Base-by-base conservation (phyloP, 2,329 filamentous ascomycete species). In the Cryphonectria naterciae region DNA sequence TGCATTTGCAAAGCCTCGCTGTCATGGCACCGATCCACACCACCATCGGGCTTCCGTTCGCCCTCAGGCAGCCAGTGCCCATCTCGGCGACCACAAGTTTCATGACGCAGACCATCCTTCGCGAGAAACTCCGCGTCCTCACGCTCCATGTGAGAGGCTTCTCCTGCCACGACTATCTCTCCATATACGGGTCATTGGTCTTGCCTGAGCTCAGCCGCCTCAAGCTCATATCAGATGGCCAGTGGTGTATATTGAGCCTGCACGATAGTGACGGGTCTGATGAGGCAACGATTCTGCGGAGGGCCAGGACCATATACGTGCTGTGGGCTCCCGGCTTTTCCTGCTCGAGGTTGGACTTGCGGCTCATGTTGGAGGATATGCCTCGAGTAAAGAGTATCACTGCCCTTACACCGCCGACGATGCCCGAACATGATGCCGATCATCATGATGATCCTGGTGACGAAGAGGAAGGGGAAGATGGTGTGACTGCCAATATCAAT, bases 291-390 rank as follows among this genome's bases (percentile, higher is more conserved):
- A 35, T 49, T 4, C 39, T 64, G 41, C 19, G 25, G 11, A 64
- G 28, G n/a, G 25, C 17, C 39, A 39, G 28, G n/a, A 11, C n/a
- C 22, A 28, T 64, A 11, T 7, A 4, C n/a, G 43, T 64, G 35
- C 32, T 28, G 19, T 61, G 58, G 56, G 58, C 28, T 8, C 15
- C 3, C 19, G 15, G 19, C 62, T 28, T 15, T 22, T 10, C 22
- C 62, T 28, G n/a, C 19, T 25, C 22, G 39, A 22, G 17, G 11
- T 11, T 25, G n/a, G 41, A 35, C n/a, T 39, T 64, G 5, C 15
- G n/a, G n/a, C 62, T 64, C 25, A 13, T 41, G 15, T 25, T 64
- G n/a, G 62, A 64, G n/a, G 17, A 25, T 8, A 39, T 64, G 62
- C 39, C 39, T 28, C 25, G 28, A 2, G 13, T 64, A 4, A 19